A percentile compares a stretch with the other conserved stretches of the same genome.
phyloP scores from a whole-genome alignment of 208 protist species.

The Trypanosoma avium region DNA sequence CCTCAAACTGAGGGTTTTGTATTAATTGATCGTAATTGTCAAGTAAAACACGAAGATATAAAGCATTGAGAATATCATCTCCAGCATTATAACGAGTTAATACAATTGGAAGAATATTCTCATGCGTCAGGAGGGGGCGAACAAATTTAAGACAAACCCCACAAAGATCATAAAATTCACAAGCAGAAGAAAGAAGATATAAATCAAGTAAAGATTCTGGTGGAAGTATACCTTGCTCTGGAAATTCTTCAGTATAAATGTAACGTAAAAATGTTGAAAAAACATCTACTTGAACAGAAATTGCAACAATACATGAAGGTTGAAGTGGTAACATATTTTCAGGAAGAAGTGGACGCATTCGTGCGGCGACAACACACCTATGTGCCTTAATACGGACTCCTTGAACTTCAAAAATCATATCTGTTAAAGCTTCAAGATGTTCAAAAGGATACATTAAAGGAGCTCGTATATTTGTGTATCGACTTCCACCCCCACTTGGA shows the following conservation, averaged over 20 bases:
- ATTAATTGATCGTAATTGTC: constrained; percentile 88
- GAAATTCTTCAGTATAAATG: constrained; percentile 86
- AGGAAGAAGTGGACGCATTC: constrained; percentile 77
- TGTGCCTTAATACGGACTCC: constrained; percentile 80
- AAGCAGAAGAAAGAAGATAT: constrained; percentile 74
- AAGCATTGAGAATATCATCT: constrained; percentile 77
- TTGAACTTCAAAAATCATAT: constrained; percentile 90
- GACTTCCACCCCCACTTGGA: background rate
- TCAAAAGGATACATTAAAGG: constrained; percentile 83
- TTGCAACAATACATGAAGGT: constrained; percentile 73
- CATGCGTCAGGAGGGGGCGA: constrained; percentile 64
- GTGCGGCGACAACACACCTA: constrained; percentile 85
- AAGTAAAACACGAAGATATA: constrained; percentile 81
- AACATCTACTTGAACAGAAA: constrained; percentile 73
- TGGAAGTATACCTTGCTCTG: constrained; percentile 68
- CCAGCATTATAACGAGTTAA: constrained; percentile 84
- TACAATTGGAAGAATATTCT: constrained; percentile 87
- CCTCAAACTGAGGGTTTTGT: constrained; percentile 83
- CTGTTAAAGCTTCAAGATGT: constrained; percentile 69
- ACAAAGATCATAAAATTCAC: constrained; percentile 84
- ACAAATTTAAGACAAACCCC: constrained; percentile 70
- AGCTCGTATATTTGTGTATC: constrained; percentile 26
- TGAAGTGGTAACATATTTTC: constrained; percentile 79
- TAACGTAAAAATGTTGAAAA: constrained; percentile 85
- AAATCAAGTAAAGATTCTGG: constrained; percentile 82